Conservation (phyloP, 306 rosid species). For the Lablab purpureus region DNA sequence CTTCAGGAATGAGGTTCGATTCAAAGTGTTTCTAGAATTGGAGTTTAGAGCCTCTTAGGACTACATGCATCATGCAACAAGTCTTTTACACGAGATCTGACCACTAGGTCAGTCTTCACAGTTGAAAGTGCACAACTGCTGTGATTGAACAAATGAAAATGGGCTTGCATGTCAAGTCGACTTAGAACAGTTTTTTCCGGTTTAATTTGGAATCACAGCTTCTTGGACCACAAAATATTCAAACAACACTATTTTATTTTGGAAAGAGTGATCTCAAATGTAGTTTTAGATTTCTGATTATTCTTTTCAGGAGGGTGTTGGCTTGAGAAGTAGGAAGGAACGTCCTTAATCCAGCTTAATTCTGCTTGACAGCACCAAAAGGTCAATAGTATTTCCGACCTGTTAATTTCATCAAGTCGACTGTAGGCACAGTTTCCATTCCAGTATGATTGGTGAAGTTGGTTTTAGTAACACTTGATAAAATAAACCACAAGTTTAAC, state of each 20-base stretch:
- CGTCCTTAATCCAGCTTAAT: too few species aligned
- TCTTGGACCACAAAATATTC: too few species aligned
- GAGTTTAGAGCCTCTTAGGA: background rate
- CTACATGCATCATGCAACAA: background rate
- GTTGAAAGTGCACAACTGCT: background rate
- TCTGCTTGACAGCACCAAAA: background rate
- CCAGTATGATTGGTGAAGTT: too few species aligned
- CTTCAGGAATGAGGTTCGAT: background rate
- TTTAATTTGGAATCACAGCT: too few species aligned
- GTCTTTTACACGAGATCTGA: background rate
- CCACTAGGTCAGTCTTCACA: background rate
- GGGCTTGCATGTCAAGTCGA: background rate
- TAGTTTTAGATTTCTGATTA: too few species aligned
- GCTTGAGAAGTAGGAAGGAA: too few species aligned
- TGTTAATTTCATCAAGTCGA: background rate
- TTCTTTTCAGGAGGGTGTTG: too few species aligned
- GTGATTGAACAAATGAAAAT: background rate
- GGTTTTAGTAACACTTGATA: background rate
- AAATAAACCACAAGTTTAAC: background rate
- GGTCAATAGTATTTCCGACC: background rate
- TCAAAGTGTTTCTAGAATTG: too few species aligned
- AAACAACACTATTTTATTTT: too few species aligned
- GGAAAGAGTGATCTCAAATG: too few species aligned
- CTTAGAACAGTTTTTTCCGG: too few species aligned
- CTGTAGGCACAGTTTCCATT: too few species aligned